A percentile compares a stretch with the other conserved stretches of the same genome.
phyloP scores from a whole-genome alignment of 2,329 filamentous ascomycete species.

The Diaporthe vaccinii region DNA sequence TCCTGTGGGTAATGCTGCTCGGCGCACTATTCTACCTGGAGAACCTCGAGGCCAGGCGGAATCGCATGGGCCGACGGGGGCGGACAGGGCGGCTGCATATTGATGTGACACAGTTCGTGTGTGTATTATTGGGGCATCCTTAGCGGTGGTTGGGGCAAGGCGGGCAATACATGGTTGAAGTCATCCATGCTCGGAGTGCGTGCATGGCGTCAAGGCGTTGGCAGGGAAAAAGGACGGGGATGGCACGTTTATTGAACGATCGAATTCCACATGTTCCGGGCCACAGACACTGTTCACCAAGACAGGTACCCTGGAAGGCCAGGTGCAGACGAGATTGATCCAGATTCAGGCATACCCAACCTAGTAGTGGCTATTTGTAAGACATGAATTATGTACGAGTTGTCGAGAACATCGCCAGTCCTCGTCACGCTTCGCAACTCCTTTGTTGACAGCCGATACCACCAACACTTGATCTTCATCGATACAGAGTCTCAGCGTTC shows the following conservation, averaged over 20 bases:
- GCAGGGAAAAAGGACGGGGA: background rate
- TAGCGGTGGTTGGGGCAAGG: background rate
- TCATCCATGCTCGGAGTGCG: background rate
- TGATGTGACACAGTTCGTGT: background rate
- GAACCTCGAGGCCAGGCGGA: background rate
- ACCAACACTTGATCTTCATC: background rate
- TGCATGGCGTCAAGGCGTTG: constrained; percentile 35
- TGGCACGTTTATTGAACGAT: background rate
- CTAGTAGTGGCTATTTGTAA: background rate
- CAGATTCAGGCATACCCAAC: background rate
- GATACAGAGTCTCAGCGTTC: too few relatives aligned
- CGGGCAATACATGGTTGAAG: background rate
- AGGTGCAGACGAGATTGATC: background rate
- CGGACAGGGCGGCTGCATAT: background rate
- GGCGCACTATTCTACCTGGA: background rate
- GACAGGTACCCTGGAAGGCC: background rate
- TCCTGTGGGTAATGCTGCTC: constrained; percentile 1
- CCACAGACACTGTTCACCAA: background rate
- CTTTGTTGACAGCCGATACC: background rate
- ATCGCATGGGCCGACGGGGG: background rate
- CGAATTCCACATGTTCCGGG: background rate
- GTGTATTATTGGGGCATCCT: background rate
- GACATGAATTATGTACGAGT: background rate
- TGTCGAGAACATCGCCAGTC: background rate
- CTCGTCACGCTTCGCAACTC: background rate